Percentiles rank a stretch among this genome's conserved stretches.
Conservation (phyloP, 2,329 filamentous ascomycete genomes). For the Magnaporthiopsis poae region DNA sequence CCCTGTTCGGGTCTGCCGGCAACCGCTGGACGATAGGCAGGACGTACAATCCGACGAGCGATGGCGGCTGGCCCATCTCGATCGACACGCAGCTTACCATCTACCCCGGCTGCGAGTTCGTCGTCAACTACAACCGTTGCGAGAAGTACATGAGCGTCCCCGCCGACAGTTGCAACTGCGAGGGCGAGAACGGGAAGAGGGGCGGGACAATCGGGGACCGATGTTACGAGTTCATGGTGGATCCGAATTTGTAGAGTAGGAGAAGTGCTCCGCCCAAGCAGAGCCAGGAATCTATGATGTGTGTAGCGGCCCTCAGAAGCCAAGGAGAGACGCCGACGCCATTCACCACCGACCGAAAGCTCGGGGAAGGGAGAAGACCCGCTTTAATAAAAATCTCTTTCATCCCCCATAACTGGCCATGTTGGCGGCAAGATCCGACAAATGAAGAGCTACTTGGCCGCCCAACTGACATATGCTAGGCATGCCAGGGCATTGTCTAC, state of each 20-base stretch:
- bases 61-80: conserved; percentile 6
- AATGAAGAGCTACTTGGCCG: no score
- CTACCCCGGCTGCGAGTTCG: conserved; percentile 14
- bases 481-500: no score
- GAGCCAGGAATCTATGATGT: no score
- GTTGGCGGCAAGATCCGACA: no score
- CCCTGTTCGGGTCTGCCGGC: not conserved
- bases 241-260: not conserved
- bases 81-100: conserved; percentile 13
- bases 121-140: conserved; percentile 14
- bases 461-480: no score
- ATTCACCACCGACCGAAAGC: no score
- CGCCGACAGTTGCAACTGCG: conserved; percentile 19
- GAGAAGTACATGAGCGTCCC: conserved; percentile 17
- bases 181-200: conserved; percentile 15
- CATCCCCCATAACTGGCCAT: no score
- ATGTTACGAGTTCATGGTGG: not conserved
- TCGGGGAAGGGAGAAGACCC: no score
- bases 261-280: no score
- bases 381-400: no score
- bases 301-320: no score
- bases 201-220: conserved; percentile 16
- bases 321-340: no score
- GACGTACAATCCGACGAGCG: conserved; percentile 7
- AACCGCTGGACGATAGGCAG: conserved; percentile 5